phyloP scores from a whole-genome alignment of 192 early-diverging fungal genomes.

The Coemansia sp. region DNA sequence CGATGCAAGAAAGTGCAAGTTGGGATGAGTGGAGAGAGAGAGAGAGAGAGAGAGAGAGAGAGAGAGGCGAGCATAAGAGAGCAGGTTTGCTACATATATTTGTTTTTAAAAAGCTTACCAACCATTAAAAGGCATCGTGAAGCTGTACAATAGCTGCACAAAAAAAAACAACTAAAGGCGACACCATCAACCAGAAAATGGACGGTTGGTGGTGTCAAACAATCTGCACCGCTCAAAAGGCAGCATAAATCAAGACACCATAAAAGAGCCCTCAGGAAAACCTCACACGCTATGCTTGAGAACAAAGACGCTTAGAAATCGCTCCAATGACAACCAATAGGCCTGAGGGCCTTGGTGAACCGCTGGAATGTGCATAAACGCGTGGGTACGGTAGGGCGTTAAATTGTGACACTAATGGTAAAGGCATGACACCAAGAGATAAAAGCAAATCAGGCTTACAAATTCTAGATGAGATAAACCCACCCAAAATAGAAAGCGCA shows the following conservation, averaged over 20 bases:
- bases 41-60: too few relatives aligned
- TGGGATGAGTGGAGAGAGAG: too few relatives aligned
- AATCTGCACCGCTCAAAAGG: not conserved
- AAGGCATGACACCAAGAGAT: not conserved
- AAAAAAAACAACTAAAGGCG: not conserved
- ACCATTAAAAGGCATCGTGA: not conserved
- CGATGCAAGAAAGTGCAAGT: not conserved
- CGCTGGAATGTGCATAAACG: not conserved
- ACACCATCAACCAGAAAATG: not conserved
- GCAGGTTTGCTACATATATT: not conserved
- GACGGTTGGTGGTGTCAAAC: not conserved
- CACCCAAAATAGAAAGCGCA: not conserved
- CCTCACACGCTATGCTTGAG: not conserved
- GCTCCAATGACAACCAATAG: not conserved
- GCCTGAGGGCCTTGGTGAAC: not conserved
- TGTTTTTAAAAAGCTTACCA: not conserved
- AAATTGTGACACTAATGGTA: not conserved
- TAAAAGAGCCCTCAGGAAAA: not conserved
- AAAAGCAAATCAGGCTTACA: not conserved
- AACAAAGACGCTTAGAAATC: not conserved
- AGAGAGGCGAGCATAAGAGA: not conserved
- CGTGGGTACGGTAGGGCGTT: not conserved
- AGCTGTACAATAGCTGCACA: not conserved
- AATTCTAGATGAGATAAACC: not conserved
- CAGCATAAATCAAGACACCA: not conserved